Evolutionary conservation across 352 stramenopile genomes (phyloP).

Genomic region (Globisporangium spiculum): DNA sequence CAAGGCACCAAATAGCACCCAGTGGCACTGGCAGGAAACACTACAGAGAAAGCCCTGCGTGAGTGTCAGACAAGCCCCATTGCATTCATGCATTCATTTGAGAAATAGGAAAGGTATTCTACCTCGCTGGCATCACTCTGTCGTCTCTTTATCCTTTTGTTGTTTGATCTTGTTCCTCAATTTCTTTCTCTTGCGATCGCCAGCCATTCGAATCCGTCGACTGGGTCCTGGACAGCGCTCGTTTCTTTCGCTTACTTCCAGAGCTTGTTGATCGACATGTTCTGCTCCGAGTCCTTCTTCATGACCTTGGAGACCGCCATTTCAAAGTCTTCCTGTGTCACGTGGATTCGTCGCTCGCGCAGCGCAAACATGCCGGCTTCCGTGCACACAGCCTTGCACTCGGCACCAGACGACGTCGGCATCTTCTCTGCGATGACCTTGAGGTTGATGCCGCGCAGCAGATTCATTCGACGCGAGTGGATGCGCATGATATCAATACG

Average conservation of each 20-base stretch:
- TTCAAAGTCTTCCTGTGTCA: conserved; percentile 99
- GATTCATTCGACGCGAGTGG: conserved; percentile 99
- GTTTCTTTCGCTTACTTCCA: conserved; percentile 94
- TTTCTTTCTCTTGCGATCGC: conserved; percentile 4
- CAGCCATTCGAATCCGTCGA: neutral
- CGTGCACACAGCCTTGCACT: conserved; percentile 99
- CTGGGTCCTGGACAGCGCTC: neutral
- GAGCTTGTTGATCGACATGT: conserved; percentile 98
- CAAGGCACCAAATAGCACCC: neutral
- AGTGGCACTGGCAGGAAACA: neutral
- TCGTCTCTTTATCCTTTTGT: neutral
- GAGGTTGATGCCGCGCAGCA: conserved; percentile 98
- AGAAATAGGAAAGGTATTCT: neutral
- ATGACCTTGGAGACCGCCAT: conserved; percentile 99
- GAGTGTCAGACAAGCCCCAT: neutral
- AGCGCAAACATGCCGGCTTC: conserved; percentile 99
- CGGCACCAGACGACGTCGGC: conserved; percentile 95
- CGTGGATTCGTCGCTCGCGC: conserved; percentile 98
- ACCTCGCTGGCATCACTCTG: neutral
- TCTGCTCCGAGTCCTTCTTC: conserved; percentile 99
- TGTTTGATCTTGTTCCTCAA: neutral
- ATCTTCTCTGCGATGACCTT: conserved; percentile 98
- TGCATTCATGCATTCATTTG: neutral
- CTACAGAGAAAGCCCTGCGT: neutral
- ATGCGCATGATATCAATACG: conserved; percentile 98